phyloP scores from a whole-genome alignment of 2,329 filamentous ascomycete species.

The Aspergillus sp. region DNA sequence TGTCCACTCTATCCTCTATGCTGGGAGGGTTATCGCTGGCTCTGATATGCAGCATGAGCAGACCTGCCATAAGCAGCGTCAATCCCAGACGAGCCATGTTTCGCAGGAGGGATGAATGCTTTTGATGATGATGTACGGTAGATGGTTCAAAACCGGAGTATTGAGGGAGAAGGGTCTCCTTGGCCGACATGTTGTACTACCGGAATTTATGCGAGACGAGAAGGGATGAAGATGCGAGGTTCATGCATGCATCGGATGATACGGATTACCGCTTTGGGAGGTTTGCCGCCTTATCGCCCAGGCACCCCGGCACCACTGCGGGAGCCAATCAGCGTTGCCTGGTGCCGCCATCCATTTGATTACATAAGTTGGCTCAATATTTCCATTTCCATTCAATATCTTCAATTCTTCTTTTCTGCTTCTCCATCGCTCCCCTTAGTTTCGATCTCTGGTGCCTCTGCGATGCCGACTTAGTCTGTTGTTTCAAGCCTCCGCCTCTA shows the following conservation, averaged over 20 bases:
- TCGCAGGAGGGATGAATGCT: background rate
- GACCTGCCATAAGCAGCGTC: conserved; percentile 6
- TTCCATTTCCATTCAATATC: background rate
- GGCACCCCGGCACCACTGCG: background rate
- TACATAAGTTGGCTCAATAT: background rate
- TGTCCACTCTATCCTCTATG: conserved; percentile 40
- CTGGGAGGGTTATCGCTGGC: conserved; percentile 10
- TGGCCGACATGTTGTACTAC: background rate
- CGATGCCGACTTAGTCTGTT: background rate
- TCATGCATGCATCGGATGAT: background rate
- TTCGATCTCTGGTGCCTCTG: background rate
- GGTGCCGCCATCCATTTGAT: no score
- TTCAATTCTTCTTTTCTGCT: background rate
- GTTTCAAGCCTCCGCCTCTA: background rate
- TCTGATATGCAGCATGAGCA: conserved; percentile 5
- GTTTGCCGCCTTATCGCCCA: background rate
- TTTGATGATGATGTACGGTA: background rate
- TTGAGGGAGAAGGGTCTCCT: background rate
- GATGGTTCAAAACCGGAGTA: background rate
- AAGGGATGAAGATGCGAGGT: background rate
- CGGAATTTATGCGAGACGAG: background rate
- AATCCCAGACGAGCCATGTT: background rate
- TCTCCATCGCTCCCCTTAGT: background rate
- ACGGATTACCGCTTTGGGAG: background rate
- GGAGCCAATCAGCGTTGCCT: conserved; percentile 5